Evolutionary conservation across 139 green algal species (phyloP), one percentile per base, ranked within the genome.

Genomic region (Chlorella vulgaris): DNA sequence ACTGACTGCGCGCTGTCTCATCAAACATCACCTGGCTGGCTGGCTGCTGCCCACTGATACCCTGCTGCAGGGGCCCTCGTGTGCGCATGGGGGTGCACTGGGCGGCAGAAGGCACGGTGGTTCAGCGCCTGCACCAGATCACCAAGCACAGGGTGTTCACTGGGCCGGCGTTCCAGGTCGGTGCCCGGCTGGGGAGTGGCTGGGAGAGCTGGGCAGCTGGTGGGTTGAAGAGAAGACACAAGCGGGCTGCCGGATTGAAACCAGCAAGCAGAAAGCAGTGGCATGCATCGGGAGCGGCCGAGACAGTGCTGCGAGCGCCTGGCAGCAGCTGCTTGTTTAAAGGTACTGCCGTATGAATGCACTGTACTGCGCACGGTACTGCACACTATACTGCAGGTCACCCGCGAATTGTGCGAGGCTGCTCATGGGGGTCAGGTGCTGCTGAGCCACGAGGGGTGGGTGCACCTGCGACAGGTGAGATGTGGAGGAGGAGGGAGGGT

Each of bases 51-150:
- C 40, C 84, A 51, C n/a, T n/a, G n/a, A n/a, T n/a, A n/a, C n/a
- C n/a, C 42, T 79, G 7, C 90, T 86, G 75, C 77, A 79, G 84
- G 63, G 94, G 94, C 2, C 94, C 93, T 0, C 91, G 93, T 29
- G 88, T 97, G 58, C 90, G 94, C 51, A 97, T 97, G 92, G 93
- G 90, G 47, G 84, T 96, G 28, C 94, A 97, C 87, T 97, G 89
- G 88, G 93, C 93, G 13, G 76, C 69, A 3, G 86, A 92, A 55
- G 93, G 91, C 60, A 92, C 88, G 6, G 85, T 97, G 19, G 88
- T 88, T n/a, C 86, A 93, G 68, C 82, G 90, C 19, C 71, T 93
- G 73, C 93, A 96, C 83, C 74, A 84, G 28, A 80, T 94, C 19
- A 96, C 93, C 29, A 90, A 92, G 70, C 89, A 93, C 63, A 75